Evolutionary conservation across 2,329 filamentous ascomycete genomes (phyloP).

Genomic region (Xylariaceae sp.): DNA sequence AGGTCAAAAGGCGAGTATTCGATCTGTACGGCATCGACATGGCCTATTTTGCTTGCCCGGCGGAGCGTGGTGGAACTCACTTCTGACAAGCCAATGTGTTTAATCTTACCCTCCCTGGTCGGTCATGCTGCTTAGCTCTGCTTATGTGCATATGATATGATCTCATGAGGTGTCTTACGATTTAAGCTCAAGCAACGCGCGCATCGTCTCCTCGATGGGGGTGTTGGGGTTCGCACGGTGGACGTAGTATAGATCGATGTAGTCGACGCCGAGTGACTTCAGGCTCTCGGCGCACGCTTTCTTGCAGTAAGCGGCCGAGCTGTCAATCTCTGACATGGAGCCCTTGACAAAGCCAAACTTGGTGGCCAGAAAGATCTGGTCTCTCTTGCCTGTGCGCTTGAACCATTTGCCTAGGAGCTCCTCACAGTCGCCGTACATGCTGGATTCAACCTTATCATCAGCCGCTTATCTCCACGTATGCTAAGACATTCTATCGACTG

Average conservation of each 20-base stretch:
- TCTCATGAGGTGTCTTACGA: constrained; percentile 30
- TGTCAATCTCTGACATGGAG: constrained; percentile 37
- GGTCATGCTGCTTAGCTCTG: too few relatives aligned
- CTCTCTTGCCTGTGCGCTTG: constrained; percentile 47
- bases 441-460: background rate
- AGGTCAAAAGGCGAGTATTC: constrained; percentile 56
- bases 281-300: constrained; percentile 49
- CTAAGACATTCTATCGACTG: too few relatives aligned
- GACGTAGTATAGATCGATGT: constrained; percentile 51
- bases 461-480: too few relatives aligned
- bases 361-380: constrained; percentile 58
- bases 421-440: constrained; percentile 53
- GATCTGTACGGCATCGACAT: constrained; percentile 58
- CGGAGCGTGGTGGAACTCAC: constrained; percentile 54
- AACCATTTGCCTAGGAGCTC: constrained; percentile 57
- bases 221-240: constrained; percentile 50
- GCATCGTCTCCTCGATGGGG: constrained; percentile 55
- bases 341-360: constrained; percentile 52
- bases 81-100: constrained; percentile 56
- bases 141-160: background rate
- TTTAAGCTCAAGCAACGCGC: constrained; percentile 50
- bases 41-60: constrained; percentile 54
- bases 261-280: constrained; percentile 46
- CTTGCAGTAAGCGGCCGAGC: constrained; percentile 48
- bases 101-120: constrained; percentile 56